Evolutionary conservation across 2,329 filamentous ascomycete species (phyloP).

Genomic region (Colletotrichum sp.): DNA sequence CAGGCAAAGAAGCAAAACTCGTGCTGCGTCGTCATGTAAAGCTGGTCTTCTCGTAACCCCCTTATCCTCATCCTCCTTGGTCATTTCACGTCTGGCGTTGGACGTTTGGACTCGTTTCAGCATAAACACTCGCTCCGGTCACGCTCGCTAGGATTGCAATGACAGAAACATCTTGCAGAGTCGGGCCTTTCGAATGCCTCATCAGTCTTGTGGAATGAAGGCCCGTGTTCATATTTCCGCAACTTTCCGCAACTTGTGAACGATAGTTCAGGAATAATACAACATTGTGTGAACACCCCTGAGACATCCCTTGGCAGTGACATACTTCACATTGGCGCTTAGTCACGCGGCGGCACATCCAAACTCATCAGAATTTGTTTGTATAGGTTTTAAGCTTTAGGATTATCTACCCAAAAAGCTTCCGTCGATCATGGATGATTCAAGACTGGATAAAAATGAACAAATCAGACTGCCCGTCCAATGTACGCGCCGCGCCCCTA

Average conservation of each 20-base stretch:
- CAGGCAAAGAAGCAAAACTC: constrained; percentile 83
- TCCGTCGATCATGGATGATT: not conserved
- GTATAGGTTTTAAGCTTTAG: constrained; percentile 13
- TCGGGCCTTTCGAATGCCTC: not conserved
- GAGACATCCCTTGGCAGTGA: not conserved
- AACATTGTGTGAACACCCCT: not conserved
- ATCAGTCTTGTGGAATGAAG: not conserved
- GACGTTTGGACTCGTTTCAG: constrained; percentile 18
- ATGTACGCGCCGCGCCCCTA: not conserved
- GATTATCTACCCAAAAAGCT: constrained; percentile 9
- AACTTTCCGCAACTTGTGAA: not conserved
- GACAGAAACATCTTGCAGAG: not conserved
- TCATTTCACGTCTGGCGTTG: constrained; percentile 31
- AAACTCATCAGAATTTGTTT: not conserved
- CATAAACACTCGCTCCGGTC: constrained; percentile 13
- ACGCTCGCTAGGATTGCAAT: constrained; percentile 6
- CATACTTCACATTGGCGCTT: not conserved
- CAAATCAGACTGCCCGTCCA: not conserved
- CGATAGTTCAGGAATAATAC: constrained; percentile 12
- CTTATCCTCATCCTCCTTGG: not conserved
- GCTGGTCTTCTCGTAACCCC: not conserved
- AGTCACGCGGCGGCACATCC: not conserved
- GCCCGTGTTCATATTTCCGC: constrained; percentile 1
- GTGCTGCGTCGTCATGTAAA: constrained; percentile 74
- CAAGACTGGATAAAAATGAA: not conserved